Conservation (phyloP, 1,139 yeast genomes). For the Kodamaea alishanica region DNA sequence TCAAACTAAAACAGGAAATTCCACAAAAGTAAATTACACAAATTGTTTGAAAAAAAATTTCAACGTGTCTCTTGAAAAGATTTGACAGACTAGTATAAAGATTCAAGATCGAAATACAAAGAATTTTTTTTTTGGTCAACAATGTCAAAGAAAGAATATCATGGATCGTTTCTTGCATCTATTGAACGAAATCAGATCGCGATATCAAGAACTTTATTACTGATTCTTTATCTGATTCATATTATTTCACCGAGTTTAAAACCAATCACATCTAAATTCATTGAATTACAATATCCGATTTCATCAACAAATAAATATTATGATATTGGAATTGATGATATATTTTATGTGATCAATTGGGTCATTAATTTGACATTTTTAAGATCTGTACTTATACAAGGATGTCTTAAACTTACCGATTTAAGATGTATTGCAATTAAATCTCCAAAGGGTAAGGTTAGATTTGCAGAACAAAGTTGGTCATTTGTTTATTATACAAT, state of each 20-base stretch:
- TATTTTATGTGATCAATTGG: slow-evolving; percentile 53
- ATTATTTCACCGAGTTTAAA: slow-evolving; percentile 20
- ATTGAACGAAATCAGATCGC: slow-evolving; percentile 41
- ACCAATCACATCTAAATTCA: slow-evolving; percentile 39
- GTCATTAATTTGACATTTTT: slow-evolving; percentile 55
- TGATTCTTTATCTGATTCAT: slow-evolving; percentile 27
- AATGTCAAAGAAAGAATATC: slow-evolving; percentile 4
- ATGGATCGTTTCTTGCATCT: slow-evolving; percentile 26
- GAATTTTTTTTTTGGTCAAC: not conserved
- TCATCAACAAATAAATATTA: slow-evolving; percentile 25
- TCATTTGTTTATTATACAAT: slow-evolving; percentile 55
- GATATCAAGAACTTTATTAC: slow-evolving; percentile 30
- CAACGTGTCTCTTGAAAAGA: slow-evolving; percentile 2
- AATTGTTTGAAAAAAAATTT: not conserved
- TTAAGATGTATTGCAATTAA: slow-evolving; percentile 32
- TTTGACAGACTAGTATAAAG: not conserved
- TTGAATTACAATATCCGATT: slow-evolving; percentile 44
- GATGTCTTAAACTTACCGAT: slow-evolving; percentile 15
- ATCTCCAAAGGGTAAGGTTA: slow-evolving; percentile 48
- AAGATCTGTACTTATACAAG: slow-evolving; percentile 57
- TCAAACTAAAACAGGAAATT: no score
- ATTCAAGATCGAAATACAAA: not conserved
- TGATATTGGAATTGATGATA: slow-evolving; percentile 57
- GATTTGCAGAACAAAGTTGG: slow-evolving; percentile 92
- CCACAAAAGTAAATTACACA: no score